These are phyloP conservation scores for Isatis lusitanica DNA, from an alignment of 441 rosid species.

Conservation along the genomic window DNA sequence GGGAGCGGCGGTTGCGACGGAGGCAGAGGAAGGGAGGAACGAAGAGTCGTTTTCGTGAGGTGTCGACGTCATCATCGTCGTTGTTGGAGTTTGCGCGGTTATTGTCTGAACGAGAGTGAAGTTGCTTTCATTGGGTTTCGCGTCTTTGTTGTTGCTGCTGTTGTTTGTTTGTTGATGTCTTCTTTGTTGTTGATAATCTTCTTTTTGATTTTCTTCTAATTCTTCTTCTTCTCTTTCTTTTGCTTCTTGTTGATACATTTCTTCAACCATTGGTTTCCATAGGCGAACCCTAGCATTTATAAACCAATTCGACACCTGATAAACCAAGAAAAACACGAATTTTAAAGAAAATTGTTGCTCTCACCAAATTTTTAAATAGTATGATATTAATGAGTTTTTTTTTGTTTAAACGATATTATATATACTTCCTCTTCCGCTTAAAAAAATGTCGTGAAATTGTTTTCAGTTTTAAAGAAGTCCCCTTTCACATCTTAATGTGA, in stretches of 20 bases:
- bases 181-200: conserved; percentile 39
- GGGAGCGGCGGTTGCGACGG: conserved; percentile 31
- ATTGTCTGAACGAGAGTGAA: conserved; percentile 36
- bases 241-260: conserved; percentile 89
- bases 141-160: conserved; percentile 31
- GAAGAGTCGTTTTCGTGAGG: conserved; percentile 70
- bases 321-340: neutral
- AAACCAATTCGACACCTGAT: conserved; percentile 62
- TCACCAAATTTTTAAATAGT: neutral
- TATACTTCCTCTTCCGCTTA: neutral
- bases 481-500: neutral
- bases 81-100: conserved; percentile 56
- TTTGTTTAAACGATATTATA: neutral
- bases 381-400: neutral
- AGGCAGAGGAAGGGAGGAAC: conserved; percentile 23
- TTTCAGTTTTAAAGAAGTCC: neutral
- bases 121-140: conserved; percentile 44
- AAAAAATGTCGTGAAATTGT: neutral
- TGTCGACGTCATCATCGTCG: conserved; percentile 43
- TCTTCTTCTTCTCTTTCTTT: conserved; percentile 49
- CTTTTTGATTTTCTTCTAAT: conserved; percentile 15
- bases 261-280: conserved; percentile 99
- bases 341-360: neutral
- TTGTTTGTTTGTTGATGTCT: conserved; percentile 40
- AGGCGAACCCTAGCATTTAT: conserved; percentile 95